Evolutionary conservation across 768 basidiomycete genomes (phyloP), one percentile per base, ranked within the genome.

Genomic region (Butyriboletus loyo): DNA sequence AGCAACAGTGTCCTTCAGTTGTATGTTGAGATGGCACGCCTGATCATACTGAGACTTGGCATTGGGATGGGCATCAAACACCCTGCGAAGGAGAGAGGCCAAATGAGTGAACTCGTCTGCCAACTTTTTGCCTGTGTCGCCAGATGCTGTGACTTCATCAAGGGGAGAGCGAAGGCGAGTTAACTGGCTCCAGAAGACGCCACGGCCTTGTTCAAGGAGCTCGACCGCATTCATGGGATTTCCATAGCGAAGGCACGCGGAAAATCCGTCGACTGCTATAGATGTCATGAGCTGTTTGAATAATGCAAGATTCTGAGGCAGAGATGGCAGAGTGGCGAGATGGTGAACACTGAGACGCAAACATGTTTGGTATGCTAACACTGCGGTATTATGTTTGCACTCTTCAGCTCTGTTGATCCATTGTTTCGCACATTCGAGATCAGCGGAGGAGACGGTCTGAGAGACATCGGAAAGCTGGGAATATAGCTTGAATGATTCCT

Each of bases 361-460:
- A n/a, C 40, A 59, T 1, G 50, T 55, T 38, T 50, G 28, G 24
- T 63, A 63, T 1, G 61, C 61, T 27, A 53, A n/a, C 2, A 62
- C 21, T 13, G 48, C 41, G 0, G 57, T 42, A 5, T 5, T 5
- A 14, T 63, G 60, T 17, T 39, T 4, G 19, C 22, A 44, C 4
- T 41, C 19, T 34, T 58, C 54, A 8, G 62, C 62, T 1, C 15
- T n/a, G 5, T 17, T 7, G 14, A 22, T 15, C 38, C 38, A 39
- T 15, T 15, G 21, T 22, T 39, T 39, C 21, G 38, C 38, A 9
- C 38, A 39, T 5, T 39, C 3, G 14, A 39, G 13, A 15, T 39
- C 38, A 22, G 38, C 38, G 5, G 1, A 7, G 22, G 38, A 39
- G 7, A 22, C 22, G 22, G 38, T 8, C 7, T 39, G 38, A 1